These are phyloP conservation scores for Alternaria sp. DNA, from an alignment of 2,329 filamentous ascomycete genomes.

Conservation along the genomic window DNA sequence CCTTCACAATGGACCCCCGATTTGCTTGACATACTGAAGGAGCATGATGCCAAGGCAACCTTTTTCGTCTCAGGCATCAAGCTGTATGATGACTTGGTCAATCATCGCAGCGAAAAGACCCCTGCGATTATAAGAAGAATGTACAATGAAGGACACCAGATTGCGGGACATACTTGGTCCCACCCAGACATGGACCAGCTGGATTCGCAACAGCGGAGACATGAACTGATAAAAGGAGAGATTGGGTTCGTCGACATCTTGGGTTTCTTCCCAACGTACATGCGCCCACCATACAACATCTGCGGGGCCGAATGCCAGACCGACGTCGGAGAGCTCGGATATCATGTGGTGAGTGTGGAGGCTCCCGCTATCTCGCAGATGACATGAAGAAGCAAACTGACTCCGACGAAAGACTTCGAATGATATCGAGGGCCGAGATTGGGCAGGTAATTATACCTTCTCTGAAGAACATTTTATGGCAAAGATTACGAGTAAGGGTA, in stretches of 20 bases:
- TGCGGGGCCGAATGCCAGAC: conserved; percentile 45
- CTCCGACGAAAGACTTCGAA: background rate
- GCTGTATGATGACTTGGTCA: conserved; percentile 53
- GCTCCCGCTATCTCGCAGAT: background rate
- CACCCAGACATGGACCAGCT: conserved; percentile 40
- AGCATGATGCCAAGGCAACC: conserved; percentile 59
- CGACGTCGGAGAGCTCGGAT: conserved; percentile 56
- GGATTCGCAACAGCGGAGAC: conserved; percentile 3
- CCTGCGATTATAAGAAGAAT: conserved; percentile 56
- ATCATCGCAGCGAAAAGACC: conserved; percentile 53
- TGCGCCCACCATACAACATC: conserved; percentile 59
- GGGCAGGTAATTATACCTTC: conserved; percentile 7
- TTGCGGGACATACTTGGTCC: conserved; percentile 59
- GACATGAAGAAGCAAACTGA: background rate
- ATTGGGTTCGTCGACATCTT: conserved; percentile 59
- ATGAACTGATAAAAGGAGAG: conserved; percentile 62
- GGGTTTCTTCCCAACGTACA: conserved; percentile 59
- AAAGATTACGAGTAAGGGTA: background rate
- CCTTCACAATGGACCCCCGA: conserved; percentile 60
- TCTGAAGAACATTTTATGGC: background rate
- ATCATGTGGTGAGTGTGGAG: conserved; percentile 52
- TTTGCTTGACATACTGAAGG: conserved; percentile 61
- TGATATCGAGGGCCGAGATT: conserved; percentile 1
- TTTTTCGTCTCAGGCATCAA: conserved; percentile 51
- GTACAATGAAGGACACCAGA: conserved; percentile 61